phyloP scores from a whole-genome alignment of 2,329 filamentous ascomycete species.

The Periglandula ipomoeae region DNA sequence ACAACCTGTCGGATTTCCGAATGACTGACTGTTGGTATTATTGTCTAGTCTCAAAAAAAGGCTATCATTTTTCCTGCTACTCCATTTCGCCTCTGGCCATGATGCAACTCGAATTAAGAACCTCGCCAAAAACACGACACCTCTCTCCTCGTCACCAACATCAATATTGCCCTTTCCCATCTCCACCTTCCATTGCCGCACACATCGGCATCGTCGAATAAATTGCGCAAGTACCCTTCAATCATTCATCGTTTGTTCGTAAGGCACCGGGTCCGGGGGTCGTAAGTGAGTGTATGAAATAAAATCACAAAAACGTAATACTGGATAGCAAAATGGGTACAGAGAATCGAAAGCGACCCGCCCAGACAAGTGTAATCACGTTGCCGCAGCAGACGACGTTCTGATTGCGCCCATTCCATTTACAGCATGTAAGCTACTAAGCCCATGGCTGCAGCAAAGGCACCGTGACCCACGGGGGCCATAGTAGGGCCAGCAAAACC shows the following conservation, averaged over 20 bases:
- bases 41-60: slow-evolving; percentile 17
- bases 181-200: not conserved
- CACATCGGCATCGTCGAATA: slow-evolving; percentile 6
- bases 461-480: slow-evolving; percentile 34
- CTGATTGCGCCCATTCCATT: slow-evolving; percentile 2
- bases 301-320: slow-evolving; percentile 18
- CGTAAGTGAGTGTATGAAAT: slow-evolving; percentile 6
- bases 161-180: slow-evolving; percentile 11
- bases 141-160: slow-evolving; percentile 7
- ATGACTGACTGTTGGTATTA: not conserved
- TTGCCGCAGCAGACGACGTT: not conserved
- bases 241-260: slow-evolving; percentile 15
- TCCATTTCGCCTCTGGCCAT: slow-evolving; percentile 27
- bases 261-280: slow-evolving; percentile 1
- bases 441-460: slow-evolving; percentile 39
- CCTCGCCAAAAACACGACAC: slow-evolving; percentile 13
- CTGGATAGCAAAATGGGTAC: slow-evolving; percentile 22
- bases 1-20: not conserved
- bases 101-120: slow-evolving; percentile 18
- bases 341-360: slow-evolving; percentile 20
- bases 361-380: slow-evolving; percentile 7
- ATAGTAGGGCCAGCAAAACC: slow-evolving; percentile 31
- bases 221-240: slow-evolving; percentile 11
- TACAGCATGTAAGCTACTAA: slow-evolving; percentile 45
- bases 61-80: slow-evolving; percentile 18